Percentiles rank a stretch among this genome's conserved stretches.
These are phyloP conservation scores for Scedosporium apiospermum DNA, from an alignment of 2,329 filamentous ascomycete genomes.

Conservation along the genomic window DNA sequence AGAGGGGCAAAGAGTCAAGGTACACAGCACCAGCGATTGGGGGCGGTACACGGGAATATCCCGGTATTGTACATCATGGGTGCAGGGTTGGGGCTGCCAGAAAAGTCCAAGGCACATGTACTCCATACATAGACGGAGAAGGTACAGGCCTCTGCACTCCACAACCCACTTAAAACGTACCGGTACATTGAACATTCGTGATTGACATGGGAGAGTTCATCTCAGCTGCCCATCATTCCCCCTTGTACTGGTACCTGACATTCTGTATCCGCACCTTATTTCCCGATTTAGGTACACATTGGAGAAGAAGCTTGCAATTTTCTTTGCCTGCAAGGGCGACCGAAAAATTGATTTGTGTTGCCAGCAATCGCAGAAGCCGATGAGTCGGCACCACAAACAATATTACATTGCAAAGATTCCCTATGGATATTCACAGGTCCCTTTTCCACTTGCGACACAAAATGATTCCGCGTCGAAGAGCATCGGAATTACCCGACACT, in stretches of 20 bases:
- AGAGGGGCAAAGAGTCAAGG: background rate
- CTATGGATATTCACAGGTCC: too few relatives aligned
- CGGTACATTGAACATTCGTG: background rate
- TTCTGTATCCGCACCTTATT: background rate
- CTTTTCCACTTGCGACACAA: background rate
- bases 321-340: too few relatives aligned
- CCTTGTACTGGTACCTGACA: background rate
- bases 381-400: background rate
- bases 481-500: too few relatives aligned
- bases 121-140: background rate
- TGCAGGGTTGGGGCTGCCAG: background rate
- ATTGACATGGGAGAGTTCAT: background rate
- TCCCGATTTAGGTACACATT: background rate
- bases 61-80: background rate
- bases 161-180: background rate
- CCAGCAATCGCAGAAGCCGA: too few relatives aligned
- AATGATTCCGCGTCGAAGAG: background rate
- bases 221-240: background rate
- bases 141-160: background rate
- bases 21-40: background rate
- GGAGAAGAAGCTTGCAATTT: too few relatives aligned
- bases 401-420: background rate
- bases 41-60: background rate
- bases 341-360: too few relatives aligned
- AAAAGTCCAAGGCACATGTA: background rate